These are phyloP conservation scores for Isabelozyma pseudorhagii DNA, from an alignment of 805 yeast species.

Conservation along the genomic window DNA sequence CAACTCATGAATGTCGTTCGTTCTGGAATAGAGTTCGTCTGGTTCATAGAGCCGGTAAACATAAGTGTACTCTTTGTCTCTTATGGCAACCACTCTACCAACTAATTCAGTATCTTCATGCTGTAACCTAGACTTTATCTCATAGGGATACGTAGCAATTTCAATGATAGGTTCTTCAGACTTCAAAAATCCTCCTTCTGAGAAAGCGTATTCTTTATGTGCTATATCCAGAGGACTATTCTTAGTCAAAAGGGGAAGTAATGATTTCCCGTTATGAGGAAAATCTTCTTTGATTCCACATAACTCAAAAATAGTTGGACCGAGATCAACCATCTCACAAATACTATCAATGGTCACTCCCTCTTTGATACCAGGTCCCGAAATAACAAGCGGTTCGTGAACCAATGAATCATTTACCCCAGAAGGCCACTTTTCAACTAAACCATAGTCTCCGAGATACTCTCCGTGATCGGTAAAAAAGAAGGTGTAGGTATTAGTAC, in stretches of 20 bases:
- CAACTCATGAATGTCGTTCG: not conserved
- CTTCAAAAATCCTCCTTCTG: constrained; percentile 1
- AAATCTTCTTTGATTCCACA: not conserved
- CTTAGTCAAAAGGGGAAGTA: not conserved
- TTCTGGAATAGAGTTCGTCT: constrained; percentile 1
- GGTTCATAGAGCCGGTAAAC: constrained; percentile 3
- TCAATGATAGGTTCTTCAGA: constrained; percentile 1
- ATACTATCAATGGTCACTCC: constrained; percentile 4
- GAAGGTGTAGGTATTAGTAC: constrained; percentile 2
- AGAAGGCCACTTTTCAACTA: constrained; percentile 14
- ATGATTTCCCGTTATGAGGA: constrained; percentile 3
- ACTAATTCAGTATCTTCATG: constrained; percentile 1
- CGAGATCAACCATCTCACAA: constrained; percentile 10
- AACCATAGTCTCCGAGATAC: constrained; percentile 11
- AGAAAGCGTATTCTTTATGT: not conserved
- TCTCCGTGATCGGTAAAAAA: constrained; percentile 15
- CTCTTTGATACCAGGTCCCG: constrained; percentile 6
- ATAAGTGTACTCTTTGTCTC: constrained; percentile 1
- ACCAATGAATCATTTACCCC: constrained; percentile 10
- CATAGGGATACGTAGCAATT: constrained; percentile 2
- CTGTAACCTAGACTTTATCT: constrained; percentile 1
- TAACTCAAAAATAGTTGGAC: constrained; percentile 9
- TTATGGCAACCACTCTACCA: constrained; percentile 2
- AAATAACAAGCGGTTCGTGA: constrained; percentile 5
- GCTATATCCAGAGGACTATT: not conserved